Percentiles rank a stretch among this genome's conserved stretches.
Conservation (phyloP, 768 basidiomycete species). For the Glaciozyma antarctica region DNA sequence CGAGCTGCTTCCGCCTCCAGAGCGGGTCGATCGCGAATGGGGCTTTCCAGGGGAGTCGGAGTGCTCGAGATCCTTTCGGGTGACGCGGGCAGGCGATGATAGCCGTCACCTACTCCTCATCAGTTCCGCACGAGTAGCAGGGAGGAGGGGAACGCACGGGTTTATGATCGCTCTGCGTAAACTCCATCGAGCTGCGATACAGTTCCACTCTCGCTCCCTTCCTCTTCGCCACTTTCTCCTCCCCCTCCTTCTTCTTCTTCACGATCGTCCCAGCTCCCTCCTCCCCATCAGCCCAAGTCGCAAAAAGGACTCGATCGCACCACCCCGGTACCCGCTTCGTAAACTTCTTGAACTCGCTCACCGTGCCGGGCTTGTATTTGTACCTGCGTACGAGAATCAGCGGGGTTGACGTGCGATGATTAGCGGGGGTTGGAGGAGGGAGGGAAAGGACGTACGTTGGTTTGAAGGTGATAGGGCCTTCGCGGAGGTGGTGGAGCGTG, state of each 20-base stretch:
- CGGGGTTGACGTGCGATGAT: too few species aligned
- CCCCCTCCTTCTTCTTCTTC: constrained; percentile 36
- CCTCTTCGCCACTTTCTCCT: neutral
- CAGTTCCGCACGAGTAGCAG: constrained; percentile 44
- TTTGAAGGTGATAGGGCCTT: constrained; percentile 57
- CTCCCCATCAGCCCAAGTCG: constrained; percentile 57
- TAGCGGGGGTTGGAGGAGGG: too few species aligned
- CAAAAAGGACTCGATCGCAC: constrained; percentile 86
- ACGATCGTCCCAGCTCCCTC: constrained; percentile 36
- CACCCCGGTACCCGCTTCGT: constrained; percentile 70
- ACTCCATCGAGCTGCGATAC: constrained; percentile 71
- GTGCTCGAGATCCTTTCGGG: neutral
- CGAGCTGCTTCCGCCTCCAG: constrained; percentile 51
- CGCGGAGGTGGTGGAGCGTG: constrained; percentile 62
- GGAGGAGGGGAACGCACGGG: constrained; percentile 67
- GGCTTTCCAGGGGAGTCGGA: constrained; percentile 26
- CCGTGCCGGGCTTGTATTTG: constrained; percentile 56
- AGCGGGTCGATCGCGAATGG: constrained; percentile 27
- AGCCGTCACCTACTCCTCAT: constrained; percentile 39
- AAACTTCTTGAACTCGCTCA: constrained; percentile 40
- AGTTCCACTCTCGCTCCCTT: constrained; percentile 35
- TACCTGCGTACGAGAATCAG: constrained; percentile 48
- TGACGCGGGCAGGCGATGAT: constrained; percentile 20
- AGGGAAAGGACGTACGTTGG: constrained; percentile 42
- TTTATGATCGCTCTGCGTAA: constrained; percentile 91